Conservation (phyloP, 2,329 filamentous ascomycete species). For the Fusarium circinatum region DNA sequence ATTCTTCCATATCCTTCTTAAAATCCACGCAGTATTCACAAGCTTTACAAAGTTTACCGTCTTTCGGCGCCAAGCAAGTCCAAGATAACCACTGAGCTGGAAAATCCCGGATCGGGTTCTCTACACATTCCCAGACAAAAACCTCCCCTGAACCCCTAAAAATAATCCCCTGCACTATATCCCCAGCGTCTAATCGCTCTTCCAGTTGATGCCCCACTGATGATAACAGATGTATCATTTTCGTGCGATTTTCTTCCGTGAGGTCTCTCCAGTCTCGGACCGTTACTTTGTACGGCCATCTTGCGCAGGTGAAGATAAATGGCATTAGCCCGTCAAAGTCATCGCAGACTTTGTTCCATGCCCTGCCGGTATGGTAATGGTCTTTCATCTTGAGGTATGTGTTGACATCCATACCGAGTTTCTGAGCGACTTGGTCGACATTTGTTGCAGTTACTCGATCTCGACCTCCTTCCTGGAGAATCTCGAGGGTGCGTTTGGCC, state of each 20-base stretch:
- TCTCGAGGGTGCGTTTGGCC: neutral
- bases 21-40: too few species aligned
- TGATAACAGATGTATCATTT: neutral
- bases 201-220: too few species aligned
- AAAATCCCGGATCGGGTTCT: too few species aligned
- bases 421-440: rapidly evolving
- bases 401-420: rapidly evolving
- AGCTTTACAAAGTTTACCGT: too few species aligned
- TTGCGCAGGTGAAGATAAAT: rapidly evolving
- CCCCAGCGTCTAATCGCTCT: too few species aligned
- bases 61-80: too few species aligned
- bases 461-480: neutral
- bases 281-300: neutral
- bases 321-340: neutral
- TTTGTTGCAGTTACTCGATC: neutral
- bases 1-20: too few species aligned
- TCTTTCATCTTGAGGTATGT: neutral
- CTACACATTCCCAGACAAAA: too few species aligned
- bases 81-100: too few species aligned
- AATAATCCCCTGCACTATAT: too few species aligned
- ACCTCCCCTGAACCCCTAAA: too few species aligned
- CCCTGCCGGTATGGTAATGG: rapidly evolving
- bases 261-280: neutral
- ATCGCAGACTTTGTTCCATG: neutral
- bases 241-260: rapidly evolving